phyloP scores from a whole-genome alignment of 106 monocot species.

The Xerophyta viscosa region DNA sequence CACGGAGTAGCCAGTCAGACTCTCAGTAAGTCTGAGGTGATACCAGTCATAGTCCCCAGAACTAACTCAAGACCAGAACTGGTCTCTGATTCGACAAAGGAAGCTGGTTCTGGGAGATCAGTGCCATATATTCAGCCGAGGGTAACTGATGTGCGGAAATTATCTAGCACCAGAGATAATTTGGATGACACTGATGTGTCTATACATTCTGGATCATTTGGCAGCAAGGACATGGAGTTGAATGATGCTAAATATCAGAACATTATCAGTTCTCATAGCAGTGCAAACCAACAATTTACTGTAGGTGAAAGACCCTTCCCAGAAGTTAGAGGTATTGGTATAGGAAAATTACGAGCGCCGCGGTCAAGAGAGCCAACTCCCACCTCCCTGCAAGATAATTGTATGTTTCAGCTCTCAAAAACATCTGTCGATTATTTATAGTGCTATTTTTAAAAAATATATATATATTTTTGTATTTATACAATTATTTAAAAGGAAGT shows the following conservation, averaged over 20 bases:
- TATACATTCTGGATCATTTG: slow-evolving; percentile 8
- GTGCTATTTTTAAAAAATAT: no score
- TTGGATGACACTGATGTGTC: slow-evolving; percentile 20
- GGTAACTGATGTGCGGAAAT: slow-evolving; percentile 28
- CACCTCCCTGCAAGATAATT: slow-evolving; percentile 17
- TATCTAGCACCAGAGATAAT: slow-evolving; percentile 28
- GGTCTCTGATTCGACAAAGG: slow-evolving; percentile 44
- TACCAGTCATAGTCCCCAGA: slow-evolving; percentile 63
- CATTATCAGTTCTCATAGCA: slow-evolving; percentile 28
- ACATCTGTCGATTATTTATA: no score
- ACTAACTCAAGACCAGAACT: slow-evolving; percentile 44
- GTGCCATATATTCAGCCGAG: slow-evolving; percentile 33
- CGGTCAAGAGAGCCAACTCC: slow-evolving; percentile 31
- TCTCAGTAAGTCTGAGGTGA: slow-evolving; percentile 47
- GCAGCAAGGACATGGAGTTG: slow-evolving; percentile 17
- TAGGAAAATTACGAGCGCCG: slow-evolving; percentile 26
- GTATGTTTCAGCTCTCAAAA: slow-evolving; percentile 1
- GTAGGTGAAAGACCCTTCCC: slow-evolving; percentile 31
- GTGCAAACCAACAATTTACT: slow-evolving; percentile 21
- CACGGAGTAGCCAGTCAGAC: slow-evolving; percentile 30
- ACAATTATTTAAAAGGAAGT: no score
- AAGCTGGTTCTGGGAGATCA: slow-evolving; percentile 28
- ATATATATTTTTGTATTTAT: no score
- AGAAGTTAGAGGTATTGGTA: slow-evolving; percentile 19
- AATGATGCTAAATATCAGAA: slow-evolving; percentile 28